Evolutionary conservation across 1,284 basidiomycete genomes (phyloP).

Genomic region (Puccinia triticina): DNA sequence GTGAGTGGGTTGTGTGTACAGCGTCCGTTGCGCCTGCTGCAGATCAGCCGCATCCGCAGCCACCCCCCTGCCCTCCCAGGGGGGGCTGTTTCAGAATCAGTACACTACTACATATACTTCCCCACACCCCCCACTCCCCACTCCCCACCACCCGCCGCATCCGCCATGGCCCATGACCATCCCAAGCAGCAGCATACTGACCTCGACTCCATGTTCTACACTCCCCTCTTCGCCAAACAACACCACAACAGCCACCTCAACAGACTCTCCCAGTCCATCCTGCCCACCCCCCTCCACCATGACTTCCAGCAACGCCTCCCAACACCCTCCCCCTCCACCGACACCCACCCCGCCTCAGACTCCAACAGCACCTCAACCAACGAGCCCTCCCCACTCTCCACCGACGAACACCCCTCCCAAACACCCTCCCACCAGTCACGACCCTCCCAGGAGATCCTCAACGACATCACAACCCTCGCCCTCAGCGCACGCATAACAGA

Average conservation of each 20-base stretch:
- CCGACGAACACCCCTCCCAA: not conserved
- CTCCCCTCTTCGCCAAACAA: constrained; percentile 7
- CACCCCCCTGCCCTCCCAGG: no score
- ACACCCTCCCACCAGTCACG: not conserved
- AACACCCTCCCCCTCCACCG: not conserved
- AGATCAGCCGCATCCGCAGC: no score
- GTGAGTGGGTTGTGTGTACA: not conserved
- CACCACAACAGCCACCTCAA: constrained; percentile 4
- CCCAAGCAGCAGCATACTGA: not conserved
- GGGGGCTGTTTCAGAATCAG: no score
- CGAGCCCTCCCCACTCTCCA: not conserved
- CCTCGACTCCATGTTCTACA: not conserved
- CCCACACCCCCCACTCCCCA: not conserved
- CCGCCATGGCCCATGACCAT: not conserved
- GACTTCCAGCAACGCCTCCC: not conserved
- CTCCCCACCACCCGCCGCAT: not conserved
- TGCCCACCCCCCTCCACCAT: not conserved
- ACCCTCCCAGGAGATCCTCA: not conserved
- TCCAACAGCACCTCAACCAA: not conserved
- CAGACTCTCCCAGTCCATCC: not conserved
- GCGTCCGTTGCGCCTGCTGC: no score
- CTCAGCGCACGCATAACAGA: constrained; percentile 25
- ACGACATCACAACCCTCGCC: constrained; percentile 16
- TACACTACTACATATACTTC: not conserved
- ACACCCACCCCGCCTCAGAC: not conserved